Evolutionary conservation across 495 filamentous ascomycete genomes (phyloP), one percentile per base, ranked within the genome.

Genomic region (Penicillium nucicola): DNA sequence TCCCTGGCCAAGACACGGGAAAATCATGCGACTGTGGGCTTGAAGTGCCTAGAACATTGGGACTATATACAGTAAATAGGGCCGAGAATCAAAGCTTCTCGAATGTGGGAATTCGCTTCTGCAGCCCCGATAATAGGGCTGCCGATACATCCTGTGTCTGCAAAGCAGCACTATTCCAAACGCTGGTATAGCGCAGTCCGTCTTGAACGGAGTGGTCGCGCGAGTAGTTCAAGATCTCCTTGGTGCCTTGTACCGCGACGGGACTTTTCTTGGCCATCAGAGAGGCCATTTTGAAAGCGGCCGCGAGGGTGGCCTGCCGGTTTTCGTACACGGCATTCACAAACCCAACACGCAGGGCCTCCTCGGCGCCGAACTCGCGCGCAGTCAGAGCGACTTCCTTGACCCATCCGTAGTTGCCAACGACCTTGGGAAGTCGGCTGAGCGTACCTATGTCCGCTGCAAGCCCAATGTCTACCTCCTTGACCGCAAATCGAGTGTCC

Each of bases 381-480:
- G 87, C 92, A 6, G 85, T 86, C 50, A 96, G 69, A 43, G 82
- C 83, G 0, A 97, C 86, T 31, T 97, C 95, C 68, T 96, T 96
- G 22, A 95, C 89, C 91, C 92, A 98, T 9, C 84, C 85, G 47
- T 71, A 71, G 49, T 74, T 84, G 2, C 85, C 85, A 5, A 96
- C 90, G 7, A 87, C 74, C 69, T 95, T 93, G 25, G 93, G 93
- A 35, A 98, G 72, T 2, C 93, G 85, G 17, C 78, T 83, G 33
- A 98, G 71, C 1, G 91, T 96, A 13, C 93, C 93, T 40, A 97
- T 84, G 67, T 98, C 93, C 13, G 93, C 93, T 11, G 93, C 93
- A 22, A 98, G 67, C 1, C 93, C 93, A 31, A 97, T 95, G 62
- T 97, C 93, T 12, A 96, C 90, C 71, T 97, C 95, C 62, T 96